Percentiles rank a stretch among this genome's conserved stretches.
Evolutionary conservation across 352 stramenopile species (phyloP).

Genomic region (Phytophthora uliginosa): DNA sequence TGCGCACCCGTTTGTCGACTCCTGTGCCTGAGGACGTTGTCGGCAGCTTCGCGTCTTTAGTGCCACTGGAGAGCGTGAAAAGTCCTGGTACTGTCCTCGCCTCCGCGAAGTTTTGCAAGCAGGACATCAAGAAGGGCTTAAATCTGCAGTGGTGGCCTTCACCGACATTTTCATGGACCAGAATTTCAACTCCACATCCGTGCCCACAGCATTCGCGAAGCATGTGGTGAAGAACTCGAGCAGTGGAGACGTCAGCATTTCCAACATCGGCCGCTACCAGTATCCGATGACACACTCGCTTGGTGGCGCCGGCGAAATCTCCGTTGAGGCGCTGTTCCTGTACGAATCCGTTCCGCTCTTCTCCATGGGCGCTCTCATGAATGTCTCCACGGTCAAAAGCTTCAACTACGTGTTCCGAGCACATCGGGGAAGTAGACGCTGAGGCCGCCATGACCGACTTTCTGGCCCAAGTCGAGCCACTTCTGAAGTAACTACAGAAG

Average conservation of each 20-base stretch:
- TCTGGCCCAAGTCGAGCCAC: slow-evolving; percentile 8
- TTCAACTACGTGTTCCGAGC: slow-evolving; percentile 75
- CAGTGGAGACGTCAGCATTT: slow-evolving; percentile 44
- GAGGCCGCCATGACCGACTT: slow-evolving; percentile 49
- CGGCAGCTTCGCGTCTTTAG: slow-evolving; percentile 39
- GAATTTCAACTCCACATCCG: slow-evolving; percentile 26
- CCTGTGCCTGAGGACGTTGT: slow-evolving; percentile 36
- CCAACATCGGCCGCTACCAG: slow-evolving; percentile 43
- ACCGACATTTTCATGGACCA: slow-evolving; percentile 42
- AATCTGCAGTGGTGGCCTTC: slow-evolving; percentile 23
- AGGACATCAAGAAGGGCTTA: slow-evolving; percentile 26
- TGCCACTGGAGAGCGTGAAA: slow-evolving; percentile 24
- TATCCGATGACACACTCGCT: slow-evolving; percentile 22
- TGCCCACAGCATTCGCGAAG: slow-evolving; percentile 29
- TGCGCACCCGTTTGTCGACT: slow-evolving; percentile 25
- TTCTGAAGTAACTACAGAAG: slow-evolving; percentile 7
- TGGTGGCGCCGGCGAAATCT: slow-evolving; percentile 27
- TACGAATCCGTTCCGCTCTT: slow-evolving; percentile 65
- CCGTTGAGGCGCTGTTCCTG: slow-evolving; percentile 53
- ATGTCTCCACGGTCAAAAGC: slow-evolving; percentile 48
- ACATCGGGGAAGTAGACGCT: slow-evolving; percentile 44
- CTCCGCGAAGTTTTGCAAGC: slow-evolving; percentile 41
- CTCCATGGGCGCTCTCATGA: slow-evolving; percentile 53
- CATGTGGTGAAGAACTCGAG: slow-evolving; percentile 35
- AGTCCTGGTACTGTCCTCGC: slow-evolving; percentile 12